phyloP scores from a whole-genome alignment of 2,329 filamentous ascomycete genomes.

The Fusarium sp. region DNA sequence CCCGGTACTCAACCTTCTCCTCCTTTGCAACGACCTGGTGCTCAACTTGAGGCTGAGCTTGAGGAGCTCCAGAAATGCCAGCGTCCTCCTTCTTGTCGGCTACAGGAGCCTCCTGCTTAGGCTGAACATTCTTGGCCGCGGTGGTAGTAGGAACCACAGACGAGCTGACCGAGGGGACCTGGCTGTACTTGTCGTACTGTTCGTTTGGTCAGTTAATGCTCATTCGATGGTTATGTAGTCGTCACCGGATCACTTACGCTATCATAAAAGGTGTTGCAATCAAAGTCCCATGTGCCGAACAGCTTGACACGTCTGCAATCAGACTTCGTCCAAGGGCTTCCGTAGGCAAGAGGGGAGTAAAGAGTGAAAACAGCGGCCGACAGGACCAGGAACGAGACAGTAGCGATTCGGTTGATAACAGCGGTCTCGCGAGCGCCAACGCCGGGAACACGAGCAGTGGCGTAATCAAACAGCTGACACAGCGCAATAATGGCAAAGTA shows the following conservation, averaged over 20 bases:
- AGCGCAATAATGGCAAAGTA: slow-evolving; percentile 94
- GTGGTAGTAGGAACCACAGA: slow-evolving; percentile 48
- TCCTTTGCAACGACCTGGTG: slow-evolving; percentile 68
- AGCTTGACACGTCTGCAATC: slow-evolving; percentile 91
- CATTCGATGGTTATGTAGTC: background rate
- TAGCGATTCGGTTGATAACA: slow-evolving; percentile 77
- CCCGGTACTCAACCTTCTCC: slow-evolving; percentile 92
- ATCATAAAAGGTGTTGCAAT: slow-evolving; percentile 92
- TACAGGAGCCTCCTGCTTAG: slow-evolving; percentile 41
- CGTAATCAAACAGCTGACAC: slow-evolving; percentile 89
- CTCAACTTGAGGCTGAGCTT: slow-evolving; percentile 53
- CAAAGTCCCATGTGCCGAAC: slow-evolving; percentile 93
- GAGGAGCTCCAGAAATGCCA: slow-evolving; percentile 61
- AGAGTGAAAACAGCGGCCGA: slow-evolving; percentile 81
- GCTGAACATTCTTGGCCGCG: slow-evolving; percentile 40
- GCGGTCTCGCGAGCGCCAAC: slow-evolving; percentile 74
- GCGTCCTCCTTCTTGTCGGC: slow-evolving; percentile 46
- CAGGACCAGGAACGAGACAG: slow-evolving; percentile 77
- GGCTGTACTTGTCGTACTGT: slow-evolving; percentile 62
- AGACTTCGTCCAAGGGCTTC: slow-evolving; percentile 90
- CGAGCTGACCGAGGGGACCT: slow-evolving; percentile 37
- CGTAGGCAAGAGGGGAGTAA: slow-evolving; percentile 91
- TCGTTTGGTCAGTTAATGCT: slow-evolving; percentile 31
- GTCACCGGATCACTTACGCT: slow-evolving; percentile 72
- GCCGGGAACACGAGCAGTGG: slow-evolving; percentile 76